These are phyloP conservation scores for Chrysopogon serrulatus DNA, from an alignment of 176 grass and related monocot genomes.

Conservation along the genomic window DNA sequence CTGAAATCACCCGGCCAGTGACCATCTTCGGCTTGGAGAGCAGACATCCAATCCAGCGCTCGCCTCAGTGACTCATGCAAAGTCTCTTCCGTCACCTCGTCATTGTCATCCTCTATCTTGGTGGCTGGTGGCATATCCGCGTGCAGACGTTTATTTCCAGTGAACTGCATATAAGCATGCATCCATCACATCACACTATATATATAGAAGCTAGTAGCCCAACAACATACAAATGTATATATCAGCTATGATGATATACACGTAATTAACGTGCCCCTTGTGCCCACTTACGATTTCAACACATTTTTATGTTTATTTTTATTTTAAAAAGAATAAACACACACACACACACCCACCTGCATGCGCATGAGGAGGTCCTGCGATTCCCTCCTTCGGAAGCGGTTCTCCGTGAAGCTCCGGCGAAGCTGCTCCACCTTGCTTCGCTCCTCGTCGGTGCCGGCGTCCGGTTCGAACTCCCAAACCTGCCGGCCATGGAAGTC, in stretches of 20 bases:
- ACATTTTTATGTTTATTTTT: too few species aligned
- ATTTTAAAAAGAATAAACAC: too few species aligned
- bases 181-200: too few species aligned
- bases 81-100: background rate
- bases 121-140: background rate
- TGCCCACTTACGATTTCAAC: too few species aligned
- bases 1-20: slow-evolving; percentile 13
- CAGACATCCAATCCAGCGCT: background rate
- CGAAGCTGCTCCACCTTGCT: background rate
- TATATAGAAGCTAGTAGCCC: too few species aligned
- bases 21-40: background rate
- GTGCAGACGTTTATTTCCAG: background rate
- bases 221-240: too few species aligned
- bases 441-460: background rate
- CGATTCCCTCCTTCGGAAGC: background rate
- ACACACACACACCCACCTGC: background rate
- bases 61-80: background rate
- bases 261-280: too few species aligned
- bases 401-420: background rate
- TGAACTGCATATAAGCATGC: background rate
- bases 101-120: background rate
- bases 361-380: slow-evolving; percentile 14
- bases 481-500: slow-evolving; percentile 4
- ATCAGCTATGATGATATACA: too few species aligned
- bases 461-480: background rate